phyloP scores from a whole-genome alignment of 2,329 filamentous ascomycete species.

The Penicillium sp. region DNA sequence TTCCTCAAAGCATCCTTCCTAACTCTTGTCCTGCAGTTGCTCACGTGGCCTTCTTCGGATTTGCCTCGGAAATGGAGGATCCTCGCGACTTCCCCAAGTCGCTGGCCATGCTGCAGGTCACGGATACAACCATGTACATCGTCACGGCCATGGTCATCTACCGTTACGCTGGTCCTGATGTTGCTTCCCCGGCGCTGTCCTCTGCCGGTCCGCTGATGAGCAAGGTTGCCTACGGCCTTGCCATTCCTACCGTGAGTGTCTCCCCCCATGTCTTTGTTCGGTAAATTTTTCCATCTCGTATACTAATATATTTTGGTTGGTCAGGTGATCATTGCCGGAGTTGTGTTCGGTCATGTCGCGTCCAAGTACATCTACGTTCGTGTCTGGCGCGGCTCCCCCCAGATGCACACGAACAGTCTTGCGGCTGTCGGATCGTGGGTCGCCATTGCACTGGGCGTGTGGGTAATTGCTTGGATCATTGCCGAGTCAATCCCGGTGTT shows the following conservation, averaged over 20 bases:
- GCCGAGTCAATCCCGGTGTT: constrained; percentile 61
- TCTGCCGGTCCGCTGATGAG: constrained; percentile 49
- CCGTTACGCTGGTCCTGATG: constrained; percentile 52
- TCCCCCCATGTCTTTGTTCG: no score
- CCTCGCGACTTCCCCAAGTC: constrained; percentile 53
- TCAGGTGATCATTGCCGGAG: constrained; percentile 48
- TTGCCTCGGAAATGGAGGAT: constrained; percentile 55
- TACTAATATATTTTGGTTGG: rapidly evolving
- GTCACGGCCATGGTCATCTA: constrained; percentile 59
- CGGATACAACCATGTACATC: constrained; percentile 54
- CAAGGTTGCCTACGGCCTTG: constrained; percentile 59
- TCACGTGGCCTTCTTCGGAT: constrained; percentile 57
- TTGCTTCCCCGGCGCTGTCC: constrained; percentile 56
- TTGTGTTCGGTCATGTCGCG: constrained; percentile 58
- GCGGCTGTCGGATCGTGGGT: constrained; percentile 50
- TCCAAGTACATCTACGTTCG: constrained; percentile 57
- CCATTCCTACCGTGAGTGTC: constrained; percentile 49
- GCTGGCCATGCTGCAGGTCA: constrained; percentile 51
- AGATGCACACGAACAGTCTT: constrained; percentile 42
- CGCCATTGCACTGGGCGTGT: constrained; percentile 46
- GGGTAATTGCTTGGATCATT: constrained; percentile 56
- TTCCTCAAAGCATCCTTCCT: no score
- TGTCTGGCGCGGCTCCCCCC: constrained; percentile 47
- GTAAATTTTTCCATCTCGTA: no score
- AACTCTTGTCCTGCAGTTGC: no score